A percentile compares a stretch with the other conserved stretches of the same genome.
These are phyloP conservation scores for Marvania coccoides DNA, from an alignment of 139 green algal species.

Conservation along the genomic window DNA sequence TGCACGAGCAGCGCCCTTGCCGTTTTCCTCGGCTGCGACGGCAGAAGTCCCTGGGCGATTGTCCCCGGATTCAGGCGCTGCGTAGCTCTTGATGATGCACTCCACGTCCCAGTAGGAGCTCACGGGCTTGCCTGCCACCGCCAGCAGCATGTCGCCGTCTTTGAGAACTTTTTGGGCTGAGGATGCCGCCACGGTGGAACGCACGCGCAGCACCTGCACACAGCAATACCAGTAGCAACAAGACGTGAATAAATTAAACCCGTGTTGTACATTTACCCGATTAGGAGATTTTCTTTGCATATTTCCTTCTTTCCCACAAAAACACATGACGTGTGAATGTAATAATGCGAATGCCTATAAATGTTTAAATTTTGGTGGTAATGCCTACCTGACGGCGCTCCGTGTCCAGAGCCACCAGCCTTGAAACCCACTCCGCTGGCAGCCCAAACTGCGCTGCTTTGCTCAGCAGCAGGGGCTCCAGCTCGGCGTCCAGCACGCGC, in stretches of 20 bases:
- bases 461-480: conserved; percentile 69
- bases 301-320: too few relatives aligned
- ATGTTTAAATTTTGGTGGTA: too few relatives aligned
- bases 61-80: neutral
- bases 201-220: conserved; percentile 73
- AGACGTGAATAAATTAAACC: neutral
- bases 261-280: neutral
- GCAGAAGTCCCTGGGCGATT: neutral
- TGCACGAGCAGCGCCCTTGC: neutral
- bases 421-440: conserved; percentile 55
- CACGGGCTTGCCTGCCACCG: conserved; percentile 55
- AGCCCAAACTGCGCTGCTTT: conserved; percentile 72
- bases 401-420: conserved; percentile 56
- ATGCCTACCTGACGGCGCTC: conserved; percentile 67
- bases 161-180: conserved; percentile 43
- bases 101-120: conserved; percentile 66
- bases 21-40: neutral
- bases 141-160: conserved; percentile 75
- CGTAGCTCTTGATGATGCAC: neutral
- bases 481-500: conserved; percentile 64
- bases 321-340: too few relatives aligned
- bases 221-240: neutral
- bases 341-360: neutral
- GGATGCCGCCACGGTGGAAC: conserved; percentile 36
- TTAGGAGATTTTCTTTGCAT: too few relatives aligned